Conservation (phyloP, 306 rosid genomes). For the Fragaria ananassa region DNA sequence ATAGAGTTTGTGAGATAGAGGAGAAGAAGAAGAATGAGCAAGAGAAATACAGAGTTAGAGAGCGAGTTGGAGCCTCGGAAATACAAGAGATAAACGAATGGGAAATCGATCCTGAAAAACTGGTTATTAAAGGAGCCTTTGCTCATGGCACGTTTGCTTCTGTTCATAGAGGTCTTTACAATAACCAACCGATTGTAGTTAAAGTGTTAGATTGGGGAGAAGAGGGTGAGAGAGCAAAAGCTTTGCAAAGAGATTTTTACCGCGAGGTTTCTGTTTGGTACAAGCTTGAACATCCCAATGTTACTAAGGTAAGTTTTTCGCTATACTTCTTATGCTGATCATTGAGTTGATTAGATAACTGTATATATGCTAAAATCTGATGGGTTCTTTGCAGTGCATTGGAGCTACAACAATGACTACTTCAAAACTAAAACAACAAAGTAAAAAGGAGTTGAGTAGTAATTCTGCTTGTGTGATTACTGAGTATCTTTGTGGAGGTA, state of each 20-base stretch:
- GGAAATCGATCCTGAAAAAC: neutral
- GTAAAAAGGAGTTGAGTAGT: neutral
- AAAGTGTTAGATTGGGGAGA: conserved; percentile 9
- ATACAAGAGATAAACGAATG: neutral
- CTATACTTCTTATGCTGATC: neutral
- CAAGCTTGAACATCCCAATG: conserved; percentile 23
- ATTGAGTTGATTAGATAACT: neutral
- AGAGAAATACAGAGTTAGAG: neutral
- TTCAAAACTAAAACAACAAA: neutral
- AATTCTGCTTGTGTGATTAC: neutral
- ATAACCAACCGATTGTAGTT: neutral
- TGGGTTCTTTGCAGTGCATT: neutral
- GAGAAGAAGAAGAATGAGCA: neutral
- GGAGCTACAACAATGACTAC: neutral
- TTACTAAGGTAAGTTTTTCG: neutral
- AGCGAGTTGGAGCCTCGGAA: neutral
- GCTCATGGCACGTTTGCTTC: neutral
- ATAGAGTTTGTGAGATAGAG: neutral
- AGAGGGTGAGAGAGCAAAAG: neutral
- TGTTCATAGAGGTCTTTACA: conserved; percentile 2
- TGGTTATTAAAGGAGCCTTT: neutral
- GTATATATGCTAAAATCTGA: neutral
- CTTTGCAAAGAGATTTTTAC: neutral
- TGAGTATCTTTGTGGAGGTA: conserved; percentile 10
- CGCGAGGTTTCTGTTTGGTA: conserved; percentile 22